phyloP scores from a whole-genome alignment of 2,329 filamentous ascomycete genomes.

The Microsporum canis region DNA sequence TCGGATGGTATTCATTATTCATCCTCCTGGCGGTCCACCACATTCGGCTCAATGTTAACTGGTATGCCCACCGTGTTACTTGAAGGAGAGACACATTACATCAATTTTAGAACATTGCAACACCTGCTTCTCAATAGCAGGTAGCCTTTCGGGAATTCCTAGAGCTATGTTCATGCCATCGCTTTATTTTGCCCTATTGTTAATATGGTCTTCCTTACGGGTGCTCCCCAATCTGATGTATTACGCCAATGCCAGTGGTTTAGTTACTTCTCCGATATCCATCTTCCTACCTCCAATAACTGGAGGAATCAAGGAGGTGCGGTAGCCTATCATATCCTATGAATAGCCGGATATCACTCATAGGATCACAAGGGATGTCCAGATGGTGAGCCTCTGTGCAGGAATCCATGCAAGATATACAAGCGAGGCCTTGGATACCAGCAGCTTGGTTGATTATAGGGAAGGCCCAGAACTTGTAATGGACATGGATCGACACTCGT shows the following conservation, averaged over 20 bases:
- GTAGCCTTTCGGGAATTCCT: background rate
- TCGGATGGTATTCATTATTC: background rate
- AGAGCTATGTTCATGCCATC: background rate
- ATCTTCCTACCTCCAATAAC: background rate
- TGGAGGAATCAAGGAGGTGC: background rate
- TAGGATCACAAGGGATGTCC: background rate
- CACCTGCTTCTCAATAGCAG: background rate
- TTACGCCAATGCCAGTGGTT: background rate
- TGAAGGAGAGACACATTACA: background rate
- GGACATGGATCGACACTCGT: background rate
- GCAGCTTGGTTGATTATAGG: background rate
- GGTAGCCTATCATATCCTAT: background rate
- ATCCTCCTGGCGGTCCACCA: background rate
- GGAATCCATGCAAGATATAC: background rate
- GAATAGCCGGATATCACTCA: background rate
- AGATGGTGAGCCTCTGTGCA: background rate
- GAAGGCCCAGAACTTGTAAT: background rate
- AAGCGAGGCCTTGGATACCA: background rate
- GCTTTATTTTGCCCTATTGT: background rate
- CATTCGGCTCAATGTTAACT: background rate
- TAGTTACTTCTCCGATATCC: background rate
- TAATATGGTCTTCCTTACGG: background rate
- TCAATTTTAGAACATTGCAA: background rate
- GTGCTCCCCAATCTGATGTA: background rate
- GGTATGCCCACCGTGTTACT: background rate